These are phyloP conservation scores for Malus hybrid DNA, from an alignment of 331 rosid species.

Conservation along the genomic window DNA sequence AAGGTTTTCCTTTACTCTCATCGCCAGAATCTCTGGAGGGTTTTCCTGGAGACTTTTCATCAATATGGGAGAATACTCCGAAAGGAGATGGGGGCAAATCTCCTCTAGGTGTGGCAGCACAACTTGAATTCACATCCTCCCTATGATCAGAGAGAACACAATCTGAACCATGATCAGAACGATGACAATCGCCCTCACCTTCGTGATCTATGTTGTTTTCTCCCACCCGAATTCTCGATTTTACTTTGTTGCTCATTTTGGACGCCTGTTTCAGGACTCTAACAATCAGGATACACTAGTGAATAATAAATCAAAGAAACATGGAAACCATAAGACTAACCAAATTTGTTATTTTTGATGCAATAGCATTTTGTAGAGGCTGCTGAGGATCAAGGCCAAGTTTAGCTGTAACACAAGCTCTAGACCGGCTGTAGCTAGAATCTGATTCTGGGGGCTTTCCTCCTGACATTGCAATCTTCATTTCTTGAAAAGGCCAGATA, in stretches of 20 bases:
- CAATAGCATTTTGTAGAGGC: conserved; percentile 70
- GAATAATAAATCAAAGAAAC: conserved; percentile 27
- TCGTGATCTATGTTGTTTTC: conserved; percentile 58
- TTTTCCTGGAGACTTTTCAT: conserved; percentile 57
- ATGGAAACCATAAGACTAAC: conserved; percentile 47
- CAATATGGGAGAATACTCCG: conserved; percentile 45
- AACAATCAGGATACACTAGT: conserved; percentile 33
- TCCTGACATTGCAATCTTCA: conserved; percentile 28
- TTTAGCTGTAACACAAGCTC: conserved; percentile 39
- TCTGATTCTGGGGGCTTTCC: conserved; percentile 29
- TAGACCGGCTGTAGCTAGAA: conserved; percentile 31
- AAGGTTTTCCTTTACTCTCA: conserved; percentile 59
- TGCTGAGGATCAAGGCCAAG: conserved; percentile 90
- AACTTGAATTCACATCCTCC: conserved; percentile 94
- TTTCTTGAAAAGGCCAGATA: conserved; percentile 60
- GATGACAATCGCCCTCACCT: conserved; percentile 63
- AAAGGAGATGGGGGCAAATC: conserved; percentile 49
- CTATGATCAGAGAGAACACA: conserved; percentile 42
- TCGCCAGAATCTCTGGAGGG: conserved; percentile 50
- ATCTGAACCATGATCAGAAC: conserved; percentile 58
- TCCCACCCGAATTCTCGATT: conserved; percentile 57
- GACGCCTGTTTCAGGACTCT: conserved; percentile 60
- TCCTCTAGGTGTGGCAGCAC: conserved; percentile 89
- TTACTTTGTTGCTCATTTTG: conserved; percentile 84
- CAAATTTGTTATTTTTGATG: conserved; percentile 83